Evolutionary conservation across 139 green algal genomes (phyloP).

Genomic region (Chlorella sp.): DNA sequence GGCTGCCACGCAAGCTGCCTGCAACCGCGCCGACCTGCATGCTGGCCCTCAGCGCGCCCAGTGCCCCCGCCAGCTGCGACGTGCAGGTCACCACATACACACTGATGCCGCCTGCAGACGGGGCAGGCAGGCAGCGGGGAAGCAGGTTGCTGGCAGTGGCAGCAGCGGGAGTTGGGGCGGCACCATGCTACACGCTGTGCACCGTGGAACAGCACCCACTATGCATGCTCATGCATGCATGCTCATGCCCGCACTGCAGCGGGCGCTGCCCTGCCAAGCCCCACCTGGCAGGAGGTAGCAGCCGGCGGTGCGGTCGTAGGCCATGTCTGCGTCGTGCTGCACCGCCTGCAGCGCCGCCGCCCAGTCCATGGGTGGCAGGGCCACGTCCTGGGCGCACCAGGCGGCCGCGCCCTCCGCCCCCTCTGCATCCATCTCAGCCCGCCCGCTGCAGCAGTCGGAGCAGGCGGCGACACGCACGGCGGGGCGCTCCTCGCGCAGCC

Average conservation of each 20-base stretch:
- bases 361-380: constrained; percentile 41
- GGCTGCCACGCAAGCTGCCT: too few species aligned
- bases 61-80: constrained; percentile 19
- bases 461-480: constrained; percentile 14
- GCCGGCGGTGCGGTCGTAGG: neutral
- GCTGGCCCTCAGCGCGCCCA: constrained; percentile 28
- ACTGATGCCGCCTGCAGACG: constrained; percentile 10
- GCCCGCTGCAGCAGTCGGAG: constrained; percentile 17
- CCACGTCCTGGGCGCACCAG: constrained; percentile 39
- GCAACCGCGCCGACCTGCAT: constrained; percentile 23
- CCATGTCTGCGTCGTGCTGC: neutral
- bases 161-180: neutral
- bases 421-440: neutral
- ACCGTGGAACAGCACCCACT: too few species aligned
- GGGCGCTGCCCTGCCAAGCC: neutral
- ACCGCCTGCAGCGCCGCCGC: constrained; percentile 3
- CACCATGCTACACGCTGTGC: too few species aligned
- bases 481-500: neutral
- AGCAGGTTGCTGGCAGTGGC: too few species aligned
- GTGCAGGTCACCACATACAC: constrained; percentile 21
- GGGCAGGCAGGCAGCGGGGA: neutral
- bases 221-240: too few species aligned
- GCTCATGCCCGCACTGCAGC: too few species aligned
- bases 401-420: neutral
- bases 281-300: constrained; percentile 12